A percentile compares a stretch with the other conserved stretches of the same genome.
phyloP scores from a whole-genome alignment of 495 filamentous ascomycete species.

The Podospora sp. region DNA sequence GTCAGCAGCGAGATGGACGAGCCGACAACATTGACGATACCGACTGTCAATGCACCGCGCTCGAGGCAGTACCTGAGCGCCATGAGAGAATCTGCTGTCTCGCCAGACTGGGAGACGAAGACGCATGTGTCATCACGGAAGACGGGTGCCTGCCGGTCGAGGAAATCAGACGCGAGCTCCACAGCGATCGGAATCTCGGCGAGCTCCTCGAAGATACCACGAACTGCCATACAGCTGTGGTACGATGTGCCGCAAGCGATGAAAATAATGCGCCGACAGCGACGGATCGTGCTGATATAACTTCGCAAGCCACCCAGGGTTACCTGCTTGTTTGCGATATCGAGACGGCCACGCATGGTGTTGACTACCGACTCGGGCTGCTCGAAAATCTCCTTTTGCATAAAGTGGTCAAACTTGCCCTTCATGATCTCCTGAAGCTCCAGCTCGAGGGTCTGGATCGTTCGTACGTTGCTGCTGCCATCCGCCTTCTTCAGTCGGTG shows the following conservation, averaged over 20 bases:
- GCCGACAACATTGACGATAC: slow-evolving; percentile 96
- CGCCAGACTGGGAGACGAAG: slow-evolving; percentile 97
- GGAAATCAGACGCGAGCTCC: slow-evolving; percentile 95
- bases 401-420: slow-evolving; percentile 99
- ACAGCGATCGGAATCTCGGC: slow-evolving; percentile 97
- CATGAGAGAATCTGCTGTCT: slow-evolving; percentile 98
- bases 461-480: slow-evolving; percentile 92
- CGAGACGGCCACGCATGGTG: slow-evolving; percentile 98
- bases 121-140: slow-evolving; percentile 99
- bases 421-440: slow-evolving; percentile 99
- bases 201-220: slow-evolving; percentile 95
- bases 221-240: slow-evolving; percentile 99
- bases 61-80: slow-evolving; percentile 96
- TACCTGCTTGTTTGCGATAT: slow-evolving; percentile 87
- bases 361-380: slow-evolving; percentile 99
- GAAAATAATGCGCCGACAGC: slow-evolving; percentile 95
- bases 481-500: slow-evolving; percentile 96
- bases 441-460: slow-evolving; percentile 96
- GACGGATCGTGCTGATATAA: slow-evolving; percentile 93
- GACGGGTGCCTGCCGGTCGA: slow-evolving; percentile 95
- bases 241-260: slow-evolving; percentile 97
- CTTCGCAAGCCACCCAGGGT: slow-evolving; percentile 94
- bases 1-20: slow-evolving; percentile 98
- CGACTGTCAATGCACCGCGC: slow-evolving; percentile 93
- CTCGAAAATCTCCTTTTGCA: slow-evolving; percentile 99